These are phyloP conservation scores for Plenodomus tracheiphilus DNA, from an alignment of 2,329 filamentous ascomycete genomes.

Conservation along the genomic window DNA sequence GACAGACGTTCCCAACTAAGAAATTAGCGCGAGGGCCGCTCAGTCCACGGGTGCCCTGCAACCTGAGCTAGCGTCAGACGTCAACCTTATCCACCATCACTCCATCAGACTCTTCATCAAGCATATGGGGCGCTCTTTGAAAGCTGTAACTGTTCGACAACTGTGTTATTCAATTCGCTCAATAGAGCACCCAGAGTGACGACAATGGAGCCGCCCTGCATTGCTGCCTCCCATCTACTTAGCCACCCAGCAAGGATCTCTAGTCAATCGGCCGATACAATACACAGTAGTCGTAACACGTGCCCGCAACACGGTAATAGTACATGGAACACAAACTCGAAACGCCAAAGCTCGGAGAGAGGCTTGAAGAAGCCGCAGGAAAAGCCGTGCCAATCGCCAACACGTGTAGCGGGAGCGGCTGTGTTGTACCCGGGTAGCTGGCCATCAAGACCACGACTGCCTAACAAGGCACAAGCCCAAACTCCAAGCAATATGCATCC, in stretches of 20 bases:
- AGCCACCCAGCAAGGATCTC: constrained; percentile 4
- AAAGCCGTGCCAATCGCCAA: neutral
- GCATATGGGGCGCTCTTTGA: neutral
- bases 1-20: neutral
- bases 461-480: neutral
- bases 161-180: neutral
- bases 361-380: neutral
- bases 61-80: neutral
- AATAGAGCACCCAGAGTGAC: constrained; percentile 1
- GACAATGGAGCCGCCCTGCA: constrained; percentile 3
- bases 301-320: constrained; percentile 1
- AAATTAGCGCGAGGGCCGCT: too few species aligned
- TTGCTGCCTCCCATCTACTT: constrained; percentile 11
- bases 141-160: constrained; percentile 1
- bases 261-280: constrained; percentile 3
- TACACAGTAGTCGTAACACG: neutral
- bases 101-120: neutral
- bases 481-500: neutral
- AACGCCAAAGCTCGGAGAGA: neutral
- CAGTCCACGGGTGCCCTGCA: neutral
- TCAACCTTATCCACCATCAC: neutral
- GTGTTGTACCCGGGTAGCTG: too few species aligned
- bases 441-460: neutral
- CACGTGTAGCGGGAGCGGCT: neutral
- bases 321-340: neutral